Conservation (phyloP, 805 yeast genomes). For the Candida nitratophila region DNA sequence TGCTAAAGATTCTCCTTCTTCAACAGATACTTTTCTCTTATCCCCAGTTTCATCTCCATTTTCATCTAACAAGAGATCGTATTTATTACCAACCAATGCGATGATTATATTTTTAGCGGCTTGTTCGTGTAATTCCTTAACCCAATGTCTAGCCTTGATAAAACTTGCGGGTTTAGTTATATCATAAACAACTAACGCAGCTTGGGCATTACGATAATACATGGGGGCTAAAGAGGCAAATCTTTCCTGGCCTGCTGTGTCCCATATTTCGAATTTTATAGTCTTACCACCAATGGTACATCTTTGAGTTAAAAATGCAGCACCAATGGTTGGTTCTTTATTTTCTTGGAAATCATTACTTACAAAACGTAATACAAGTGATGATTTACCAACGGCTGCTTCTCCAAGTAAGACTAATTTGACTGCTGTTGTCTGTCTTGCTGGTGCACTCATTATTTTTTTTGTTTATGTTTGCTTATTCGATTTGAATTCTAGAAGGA, state of each 20-base stretch:
- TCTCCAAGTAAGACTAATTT: slow-evolving; percentile 91
- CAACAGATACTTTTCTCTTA: slow-evolving; percentile 70
- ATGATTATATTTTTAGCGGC: slow-evolving; percentile 88
- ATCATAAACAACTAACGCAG: slow-evolving; percentile 93
- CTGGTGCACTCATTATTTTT: slow-evolving; percentile 10
- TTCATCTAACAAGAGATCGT: slow-evolving; percentile 60
- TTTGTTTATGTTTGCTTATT: not conserved
- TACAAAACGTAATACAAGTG: slow-evolving; percentile 86
- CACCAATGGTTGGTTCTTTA: slow-evolving; percentile 97
- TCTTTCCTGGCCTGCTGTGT: slow-evolving; percentile 97
- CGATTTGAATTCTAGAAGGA: not conserved
- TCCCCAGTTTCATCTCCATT: slow-evolving; percentile 42
- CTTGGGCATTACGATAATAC: slow-evolving; percentile 96
- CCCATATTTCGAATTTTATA: slow-evolving; percentile 92
- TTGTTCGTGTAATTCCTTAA: slow-evolving; percentile 89
- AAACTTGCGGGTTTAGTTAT: slow-evolving; percentile 92
- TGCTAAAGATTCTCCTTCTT: slow-evolving; percentile 83
- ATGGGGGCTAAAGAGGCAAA: slow-evolving; percentile 95
- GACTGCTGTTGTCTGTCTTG: slow-evolving; percentile 51
- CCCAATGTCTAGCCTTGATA: slow-evolving; percentile 97
- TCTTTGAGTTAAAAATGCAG: slow-evolving; percentile 92
- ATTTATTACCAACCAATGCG: slow-evolving; percentile 91
- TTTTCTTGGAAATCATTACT: slow-evolving; percentile 95
- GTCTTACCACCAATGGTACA: slow-evolving; percentile 81
- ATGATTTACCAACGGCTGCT: slow-evolving; percentile 96